Percentiles rank a stretch among this genome's conserved stretches.
Evolutionary conservation across 805 yeast genomes (phyloP).

Genomic region (Metschnikowia hibisci): DNA sequence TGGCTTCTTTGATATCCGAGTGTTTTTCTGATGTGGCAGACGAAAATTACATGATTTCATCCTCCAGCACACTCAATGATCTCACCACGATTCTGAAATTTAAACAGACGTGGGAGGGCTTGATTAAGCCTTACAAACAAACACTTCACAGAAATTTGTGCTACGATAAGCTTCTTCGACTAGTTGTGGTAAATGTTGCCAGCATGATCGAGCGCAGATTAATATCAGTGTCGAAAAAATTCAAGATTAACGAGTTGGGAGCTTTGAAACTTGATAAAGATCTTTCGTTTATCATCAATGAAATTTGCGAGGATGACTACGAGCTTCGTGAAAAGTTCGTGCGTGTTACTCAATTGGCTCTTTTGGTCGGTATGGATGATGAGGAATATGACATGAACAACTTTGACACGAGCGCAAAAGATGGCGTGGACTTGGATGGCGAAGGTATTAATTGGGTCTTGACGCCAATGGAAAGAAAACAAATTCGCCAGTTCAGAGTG

Average conservation of each 20-base stretch:
- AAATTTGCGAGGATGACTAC: conserved; percentile 69
- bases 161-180: conserved; percentile 45
- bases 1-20: conserved; percentile 42
- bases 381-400: conserved; percentile 38
- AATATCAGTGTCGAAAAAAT: conserved; percentile 57
- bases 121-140: conserved; percentile 63
- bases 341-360: conserved; percentile 77
- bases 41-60: conserved; percentile 28
- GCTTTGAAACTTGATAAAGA: conserved; percentile 81
- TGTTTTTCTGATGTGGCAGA: conserved; percentile 37
- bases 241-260: conserved; percentile 71
- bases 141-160: conserved; percentile 49
- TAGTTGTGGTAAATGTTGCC: conserved; percentile 43
- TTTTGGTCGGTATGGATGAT: conserved; percentile 79
- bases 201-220: conserved; percentile 43
- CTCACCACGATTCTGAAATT: conserved; percentile 44
- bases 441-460: conserved; percentile 62
- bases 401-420: conserved; percentile 20
- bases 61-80: conserved; percentile 28
- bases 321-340: conserved; percentile 73
- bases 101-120: conserved; percentile 56
- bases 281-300: conserved; percentile 66
- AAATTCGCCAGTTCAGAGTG: conserved; percentile 56
- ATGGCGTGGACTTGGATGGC: conserved; percentile 25
- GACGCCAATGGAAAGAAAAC: conserved; percentile 68